Base-by-base conservation (phyloP, 495 filamentous ascomycete genomes). In the Pyrenula massariospora region DNA sequence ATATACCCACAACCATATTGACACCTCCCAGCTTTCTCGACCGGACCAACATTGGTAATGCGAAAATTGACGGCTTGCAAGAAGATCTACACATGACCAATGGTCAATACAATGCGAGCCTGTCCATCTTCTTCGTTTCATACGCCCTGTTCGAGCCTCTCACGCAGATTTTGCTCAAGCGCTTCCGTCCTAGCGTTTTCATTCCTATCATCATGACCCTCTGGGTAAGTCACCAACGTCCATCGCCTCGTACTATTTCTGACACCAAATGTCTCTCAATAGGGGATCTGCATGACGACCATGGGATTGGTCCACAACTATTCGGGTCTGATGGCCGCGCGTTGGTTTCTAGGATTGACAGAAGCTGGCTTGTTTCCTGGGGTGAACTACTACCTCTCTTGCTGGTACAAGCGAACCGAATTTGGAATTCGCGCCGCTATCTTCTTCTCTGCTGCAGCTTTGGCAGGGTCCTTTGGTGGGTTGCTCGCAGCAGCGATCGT, bases 121-220 rank as follows among this genome's bases (percentile, higher is more conserved):
- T 96, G 1, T 85, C 85, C 36, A 86, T 95, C 63, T 96, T 96
- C 72, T 97, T 96, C 74, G 79, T 95, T 23, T 94, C 89, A 21
- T 97, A 97, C 68, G 77, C 88, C 42, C 69, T 90, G 47, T 88
- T 90, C 58, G 91, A 96, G 74, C 90, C 91, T 0, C 58, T 91
- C 31, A 94, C 91, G 48, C 96, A 97, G 66, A 68, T 96, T 53
- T 69, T 97, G 21, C 82, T 97, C 56, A 96, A 96, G 70, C 76
- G 73, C 2, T 64, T 85, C 52, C 84, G 84, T 15, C 80, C 83
- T 12, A 88, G 85, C 63, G 79, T 91, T 70, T 88, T 78, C 62
- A 86, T 85, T 60, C 73, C 78, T 0, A 58, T 67, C 8, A 83
- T 83, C 54, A 84, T 84, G 77, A 51, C 79, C 1, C 54, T 73